Percentiles rank a stretch among this genome's conserved stretches.
Evolutionary conservation across 805 yeast species (phyloP).

Genomic region (Starmera caribaea): DNA sequence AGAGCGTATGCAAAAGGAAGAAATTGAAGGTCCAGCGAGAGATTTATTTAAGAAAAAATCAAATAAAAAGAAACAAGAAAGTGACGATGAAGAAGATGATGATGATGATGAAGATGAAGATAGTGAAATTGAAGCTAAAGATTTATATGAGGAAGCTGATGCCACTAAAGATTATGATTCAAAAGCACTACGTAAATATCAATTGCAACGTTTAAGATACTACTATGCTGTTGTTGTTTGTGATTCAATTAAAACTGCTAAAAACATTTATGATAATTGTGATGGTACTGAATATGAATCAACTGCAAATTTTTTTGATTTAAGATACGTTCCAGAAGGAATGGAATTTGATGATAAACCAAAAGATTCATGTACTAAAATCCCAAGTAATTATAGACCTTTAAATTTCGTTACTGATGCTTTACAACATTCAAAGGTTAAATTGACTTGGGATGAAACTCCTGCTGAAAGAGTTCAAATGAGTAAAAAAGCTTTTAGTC

Average conservation of each 20-base stretch:
- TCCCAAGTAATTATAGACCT: constrained; percentile 79
- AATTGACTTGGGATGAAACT: constrained; percentile 97
- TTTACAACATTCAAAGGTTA: constrained; percentile 90
- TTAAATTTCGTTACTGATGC: constrained; percentile 84
- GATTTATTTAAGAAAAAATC: constrained; percentile 56
- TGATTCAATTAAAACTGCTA: constrained; percentile 63
- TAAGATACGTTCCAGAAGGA: constrained; percentile 87
- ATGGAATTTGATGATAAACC: constrained; percentile 74
- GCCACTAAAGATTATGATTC: constrained; percentile 81
- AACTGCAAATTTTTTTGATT: constrained; percentile 88
- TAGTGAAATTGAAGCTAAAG: constrained; percentile 54
- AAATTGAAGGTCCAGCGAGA: constrained; percentile 84
- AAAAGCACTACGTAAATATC: constrained; percentile 78
- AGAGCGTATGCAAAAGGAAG: constrained; percentile 83
- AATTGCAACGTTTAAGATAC: constrained; percentile 84
- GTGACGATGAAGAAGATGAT: constrained; percentile 27
- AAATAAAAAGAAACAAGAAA: constrained; percentile 24
- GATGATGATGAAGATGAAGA: constrained; percentile 40
- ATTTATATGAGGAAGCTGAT: constrained; percentile 69
- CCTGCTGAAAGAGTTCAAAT: constrained; percentile 79
- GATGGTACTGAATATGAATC: constrained; percentile 96
- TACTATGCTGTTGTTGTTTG: constrained; percentile 87
- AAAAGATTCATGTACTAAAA: constrained; percentile 58
- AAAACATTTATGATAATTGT: constrained; percentile 70
- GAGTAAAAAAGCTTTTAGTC: constrained; percentile 74